Percentiles rank a stretch among this genome's conserved stretches.
phyloP scores from a whole-genome alignment of 805 yeast species.

The Blastobotrys robertii region DNA sequence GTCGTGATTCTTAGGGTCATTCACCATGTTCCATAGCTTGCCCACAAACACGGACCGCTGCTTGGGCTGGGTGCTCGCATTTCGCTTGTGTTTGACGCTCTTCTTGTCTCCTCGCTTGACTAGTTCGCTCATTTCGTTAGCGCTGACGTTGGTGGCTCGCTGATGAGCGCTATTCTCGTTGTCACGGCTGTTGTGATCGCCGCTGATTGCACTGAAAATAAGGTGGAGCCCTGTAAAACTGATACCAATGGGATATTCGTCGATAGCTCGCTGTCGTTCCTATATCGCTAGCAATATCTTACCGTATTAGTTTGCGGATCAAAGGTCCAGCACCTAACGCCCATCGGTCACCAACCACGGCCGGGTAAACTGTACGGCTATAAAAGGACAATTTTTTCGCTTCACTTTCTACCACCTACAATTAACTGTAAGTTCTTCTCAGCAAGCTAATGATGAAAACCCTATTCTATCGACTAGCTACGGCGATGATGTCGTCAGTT shows the following conservation, averaged over 20 bases:
- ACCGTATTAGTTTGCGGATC: slow-evolving; percentile 48
- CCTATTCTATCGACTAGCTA: slow-evolving; percentile 52
- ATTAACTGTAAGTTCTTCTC: slow-evolving; percentile 19
- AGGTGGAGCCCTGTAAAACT: slow-evolving; percentile 38
- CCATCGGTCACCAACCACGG: slow-evolving; percentile 37
- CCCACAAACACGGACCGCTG: slow-evolving; percentile 78
- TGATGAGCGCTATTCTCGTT: background rate
- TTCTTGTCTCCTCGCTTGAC: slow-evolving; percentile 4
- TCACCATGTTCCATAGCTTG: slow-evolving; percentile 93
- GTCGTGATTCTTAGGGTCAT: slow-evolving; percentile 59
- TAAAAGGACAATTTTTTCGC: slow-evolving; percentile 5
- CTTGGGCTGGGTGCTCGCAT: slow-evolving; percentile 17
- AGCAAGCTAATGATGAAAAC: slow-evolving; percentile 34
- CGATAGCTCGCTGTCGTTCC: no score
- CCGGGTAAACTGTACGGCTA: slow-evolving; percentile 20
- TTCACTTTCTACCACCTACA: background rate
- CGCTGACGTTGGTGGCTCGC: no score
- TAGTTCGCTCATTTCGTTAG: background rate
- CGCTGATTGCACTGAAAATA: background rate
- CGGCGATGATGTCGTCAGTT: slow-evolving; percentile 60
- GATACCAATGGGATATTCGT: slow-evolving; percentile 23
- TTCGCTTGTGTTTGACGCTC: slow-evolving; percentile 4
- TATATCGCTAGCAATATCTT: slow-evolving; percentile 10
- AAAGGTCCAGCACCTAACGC: slow-evolving; percentile 48
- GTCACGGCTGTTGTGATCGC: background rate